Conservation (phyloP, 371 early-diverging fungal genomes). For the Blakeslea trispora region DNA sequence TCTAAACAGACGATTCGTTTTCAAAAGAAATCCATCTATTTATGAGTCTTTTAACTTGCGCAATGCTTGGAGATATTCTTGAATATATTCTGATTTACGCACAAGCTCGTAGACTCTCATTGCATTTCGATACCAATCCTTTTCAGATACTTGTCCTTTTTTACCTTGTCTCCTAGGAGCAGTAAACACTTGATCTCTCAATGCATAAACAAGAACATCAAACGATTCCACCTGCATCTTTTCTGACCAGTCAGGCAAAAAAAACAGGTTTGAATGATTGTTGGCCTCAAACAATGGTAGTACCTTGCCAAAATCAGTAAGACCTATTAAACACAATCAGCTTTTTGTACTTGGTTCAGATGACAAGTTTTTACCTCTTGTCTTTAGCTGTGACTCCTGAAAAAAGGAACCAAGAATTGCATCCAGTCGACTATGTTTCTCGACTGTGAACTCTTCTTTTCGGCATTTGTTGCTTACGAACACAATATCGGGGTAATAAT, state of each 20-base stretch:
- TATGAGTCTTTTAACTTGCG: slow-evolving; percentile 27
- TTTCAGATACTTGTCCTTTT: slow-evolving; percentile 55
- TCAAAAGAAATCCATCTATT: background rate
- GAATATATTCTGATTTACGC: slow-evolving; percentile 44
- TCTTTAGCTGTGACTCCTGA: slow-evolving; percentile 45
- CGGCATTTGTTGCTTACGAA: slow-evolving; percentile 53
- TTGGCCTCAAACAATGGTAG: slow-evolving; percentile 24
- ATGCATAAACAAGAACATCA: slow-evolving; percentile 25
- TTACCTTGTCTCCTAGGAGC: slow-evolving; percentile 48
- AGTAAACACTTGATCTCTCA: slow-evolving; percentile 55
- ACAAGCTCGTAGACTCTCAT: slow-evolving; percentile 43
- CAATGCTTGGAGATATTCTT: slow-evolving; percentile 30
- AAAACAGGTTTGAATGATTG: slow-evolving; percentile 30
- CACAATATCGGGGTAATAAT: slow-evolving; percentile 50
- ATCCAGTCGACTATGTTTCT: slow-evolving; percentile 27
- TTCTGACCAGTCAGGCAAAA: slow-evolving; percentile 16
- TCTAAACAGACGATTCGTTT: no score
- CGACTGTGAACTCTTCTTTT: slow-evolving; percentile 32
- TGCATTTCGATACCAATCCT: slow-evolving; percentile 51
- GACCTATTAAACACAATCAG: slow-evolving; percentile 21
- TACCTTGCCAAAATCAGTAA: slow-evolving; percentile 30
- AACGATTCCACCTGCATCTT: slow-evolving; percentile 33
- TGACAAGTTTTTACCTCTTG: slow-evolving; percentile 29
- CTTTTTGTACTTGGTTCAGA: background rate
- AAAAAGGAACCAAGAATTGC: slow-evolving; percentile 26